Evolutionary conservation across 176 grass and related monocot species (phyloP).

Genomic region (Chloris gayana): DNA sequence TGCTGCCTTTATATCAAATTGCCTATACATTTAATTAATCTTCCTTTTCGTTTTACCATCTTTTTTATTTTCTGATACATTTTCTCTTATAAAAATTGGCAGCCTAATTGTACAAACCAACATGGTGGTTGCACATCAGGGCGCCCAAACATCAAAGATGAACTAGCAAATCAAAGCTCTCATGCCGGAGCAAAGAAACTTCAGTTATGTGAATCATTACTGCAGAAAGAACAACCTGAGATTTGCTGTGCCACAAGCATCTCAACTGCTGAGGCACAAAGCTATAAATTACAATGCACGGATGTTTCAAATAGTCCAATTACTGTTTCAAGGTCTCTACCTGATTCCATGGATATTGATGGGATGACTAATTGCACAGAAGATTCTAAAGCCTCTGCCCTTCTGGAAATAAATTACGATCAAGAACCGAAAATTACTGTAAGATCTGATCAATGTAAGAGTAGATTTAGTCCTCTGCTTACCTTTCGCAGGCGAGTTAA

Average conservation of each 20-base stretch:
- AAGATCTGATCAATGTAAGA: conserved; percentile 28
- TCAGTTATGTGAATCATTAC: conserved; percentile 11
- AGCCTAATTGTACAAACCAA: conserved; percentile 28
- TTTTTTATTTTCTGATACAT: conserved; percentile 14
- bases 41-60: conserved; percentile 6
- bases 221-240: conserved; percentile 13
- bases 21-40: not conserved
- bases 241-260: conserved; percentile 4
- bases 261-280: not conserved
- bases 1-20: not conserved
- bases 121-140: conserved; percentile 10
- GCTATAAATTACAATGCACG: conserved; percentile 28
- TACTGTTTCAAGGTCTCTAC: conserved; percentile 25
- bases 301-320: conserved; percentile 20
- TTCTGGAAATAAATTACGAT: conserved; percentile 11
- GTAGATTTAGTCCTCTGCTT: conserved; percentile 42
- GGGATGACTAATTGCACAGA: not conserved
- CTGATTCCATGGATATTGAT: conserved; percentile 8
- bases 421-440: conserved; percentile 2
- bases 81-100: conserved; percentile 28
- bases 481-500: conserved; percentile 52
- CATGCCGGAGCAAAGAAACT: conserved; percentile 9
- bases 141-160: conserved; percentile 33
- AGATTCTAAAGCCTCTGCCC: conserved; percentile 33
- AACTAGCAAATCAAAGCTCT: conserved; percentile 28